Evolutionary conservation across 1,284 basidiomycete genomes (phyloP), one percentile per base, ranked within the genome.

Genomic region (Pseudozyma tsukubaensis): DNA sequence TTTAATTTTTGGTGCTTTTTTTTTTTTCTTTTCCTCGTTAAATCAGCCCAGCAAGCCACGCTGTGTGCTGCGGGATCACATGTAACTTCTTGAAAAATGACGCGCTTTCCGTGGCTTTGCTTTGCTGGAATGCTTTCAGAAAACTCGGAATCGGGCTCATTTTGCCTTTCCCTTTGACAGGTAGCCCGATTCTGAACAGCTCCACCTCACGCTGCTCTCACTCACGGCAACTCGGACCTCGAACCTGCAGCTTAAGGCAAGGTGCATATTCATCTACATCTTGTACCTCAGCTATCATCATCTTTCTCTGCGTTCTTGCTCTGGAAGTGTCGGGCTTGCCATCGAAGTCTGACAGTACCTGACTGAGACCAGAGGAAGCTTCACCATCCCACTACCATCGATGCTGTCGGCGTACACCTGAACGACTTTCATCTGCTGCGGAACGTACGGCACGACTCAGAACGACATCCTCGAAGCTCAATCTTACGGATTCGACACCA

Each of bases 341-440:
- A 21, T n/a, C 14, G 14, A 34, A 40, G 39, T 36, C 18, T 34
- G 18, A 18, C 13, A 21, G n/a, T 42, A 48, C 42, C 43, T 44
- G 45, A 34, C 21, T 50, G 34, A 50, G 43, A 51, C 49, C 50
- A 55, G 36, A 63, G 53, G 29, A 3, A 53, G 49, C 48, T 11
- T 24, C 24, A 12, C 6, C 11, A 45, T 18, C n/a, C n/a, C 5
- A 14, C 13, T 19, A 40, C 13, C 39, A 42, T 55, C 65, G 14
- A 68, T 68, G 65, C 47, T 42, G 50, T 50, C 29, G 29, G 34
- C 35, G 32, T 10, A 18, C 4, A n/a, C 14, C 39, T 62, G 40
- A 51, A 42, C 55, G 12, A 16, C 45, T 50, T 50, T 4, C 44
- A 54, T 14, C 54, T 16, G 39, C 44, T 16, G 13, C 21, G 37